A percentile compares a stretch with the other conserved stretches of the same genome.
phyloP scores from a whole-genome alignment of 225 moss, liverwort and hornwort species.

The Sphagnum tenellum region DNA sequence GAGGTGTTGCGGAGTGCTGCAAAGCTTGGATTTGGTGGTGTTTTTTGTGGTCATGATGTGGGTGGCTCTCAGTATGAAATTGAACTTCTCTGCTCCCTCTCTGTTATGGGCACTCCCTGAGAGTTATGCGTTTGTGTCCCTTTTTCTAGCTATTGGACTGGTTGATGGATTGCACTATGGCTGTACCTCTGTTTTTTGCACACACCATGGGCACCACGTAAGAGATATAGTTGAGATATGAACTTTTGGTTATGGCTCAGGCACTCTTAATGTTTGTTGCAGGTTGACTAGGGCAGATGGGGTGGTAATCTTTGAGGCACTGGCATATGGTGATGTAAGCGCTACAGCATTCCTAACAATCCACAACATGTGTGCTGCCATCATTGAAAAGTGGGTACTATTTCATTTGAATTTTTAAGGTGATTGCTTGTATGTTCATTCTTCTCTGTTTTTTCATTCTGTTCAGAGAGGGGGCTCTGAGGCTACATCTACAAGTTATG shows the following conservation, averaged over 20 bases:
- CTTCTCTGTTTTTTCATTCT: too few relatives aligned
- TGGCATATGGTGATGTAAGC: constrained; percentile 92
- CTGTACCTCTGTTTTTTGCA: neutral
- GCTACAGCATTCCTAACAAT: constrained; percentile 88
- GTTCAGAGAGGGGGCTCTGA: too few relatives aligned
- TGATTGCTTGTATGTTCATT: too few relatives aligned
- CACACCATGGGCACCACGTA: too few relatives aligned
- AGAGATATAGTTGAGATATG: too few relatives aligned
- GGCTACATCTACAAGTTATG: too few relatives aligned
- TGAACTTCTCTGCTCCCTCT: neutral
- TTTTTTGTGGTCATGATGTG: constrained; percentile 93
- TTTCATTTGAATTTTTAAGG: neutral
- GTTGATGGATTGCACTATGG: too few relatives aligned
- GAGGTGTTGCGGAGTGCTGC: constrained; percentile 84
- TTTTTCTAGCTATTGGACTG: neutral
- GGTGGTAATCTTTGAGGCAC: constrained; percentile 85
- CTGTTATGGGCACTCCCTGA: neutral
- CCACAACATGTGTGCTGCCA: constrained; percentile 95
- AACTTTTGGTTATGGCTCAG: too few relatives aligned
- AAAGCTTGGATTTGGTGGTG: constrained; percentile 77
- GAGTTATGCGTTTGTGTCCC: neutral
- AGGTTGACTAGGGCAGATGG: constrained; percentile 86
- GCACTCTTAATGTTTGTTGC: constrained; percentile 4
- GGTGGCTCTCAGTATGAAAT: constrained; percentile 71
- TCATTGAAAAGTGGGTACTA: constrained; percentile 70